Base-by-base conservation (phyloP, 176 grass and related monocot species). In the Rhynchospora tenuis region DNA sequence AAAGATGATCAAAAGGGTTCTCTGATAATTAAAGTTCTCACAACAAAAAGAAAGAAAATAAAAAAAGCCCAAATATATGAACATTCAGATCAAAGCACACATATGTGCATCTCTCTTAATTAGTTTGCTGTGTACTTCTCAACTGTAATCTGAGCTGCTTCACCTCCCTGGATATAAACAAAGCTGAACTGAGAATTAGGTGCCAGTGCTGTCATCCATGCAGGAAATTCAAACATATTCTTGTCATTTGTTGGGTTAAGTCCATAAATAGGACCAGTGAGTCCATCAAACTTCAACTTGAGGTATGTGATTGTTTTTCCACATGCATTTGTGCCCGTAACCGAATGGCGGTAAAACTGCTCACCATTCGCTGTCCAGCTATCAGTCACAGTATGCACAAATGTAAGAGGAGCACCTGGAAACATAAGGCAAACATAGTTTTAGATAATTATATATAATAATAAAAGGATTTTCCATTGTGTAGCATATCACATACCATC, bases 81-180 rank as follows among this genome's bases (percentile, higher is more conserved):
- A 82, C 7, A 82, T 82, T 65, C 61, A 82, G 28, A 81, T 81
- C 80, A 82, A 82, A 82, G 48, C 59, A 82, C 5, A 82, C 4
- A 64, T 64, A 64, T 63, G 42, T 82, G 45, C 80, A 82, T 82
- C 15, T 65, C 42, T 82, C 43, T 67, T 68, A 61, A 82, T 89
- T 82, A 91, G 43, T 63, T 82, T 0, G 87, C 87, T 29, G 77
- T 89, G 87, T 91, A 95, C 44, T 46, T 42, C 16, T 70, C 84
- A 68, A 95, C 84, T 13, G 87, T 66, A 70, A 93, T 60, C 64
- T 91, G 89, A 8, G 93, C 93, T 7, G 89, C 47, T 3, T 85
- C 68, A 11, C 96, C 90, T 23, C 89, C 96, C 82, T 93, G 93
- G 84, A 95, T 88, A 84, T 95, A 95, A 15, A 95, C 96, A 80